phyloP scores from a whole-genome alignment of 208 protist species.

The Trypanosoma avium region DNA sequence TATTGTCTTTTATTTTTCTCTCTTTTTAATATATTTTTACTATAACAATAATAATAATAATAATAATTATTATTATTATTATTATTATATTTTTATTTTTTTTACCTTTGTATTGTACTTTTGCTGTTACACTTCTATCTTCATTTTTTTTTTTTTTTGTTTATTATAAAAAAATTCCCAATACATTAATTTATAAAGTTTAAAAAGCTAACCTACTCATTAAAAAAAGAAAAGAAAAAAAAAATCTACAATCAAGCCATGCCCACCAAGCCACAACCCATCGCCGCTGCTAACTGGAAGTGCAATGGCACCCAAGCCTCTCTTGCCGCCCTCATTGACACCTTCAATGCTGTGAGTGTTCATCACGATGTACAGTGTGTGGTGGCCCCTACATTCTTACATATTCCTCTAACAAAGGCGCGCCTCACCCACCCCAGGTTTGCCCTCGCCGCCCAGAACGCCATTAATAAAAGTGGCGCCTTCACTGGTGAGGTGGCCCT shows the following conservation, averaged over 20 bases:
- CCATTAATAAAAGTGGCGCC: slow-evolving; percentile 83
- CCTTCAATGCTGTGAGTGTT: slow-evolving; percentile 69
- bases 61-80: too few species aligned
- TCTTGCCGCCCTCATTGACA: slow-evolving; percentile 66
- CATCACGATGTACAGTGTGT: slow-evolving; percentile 88
- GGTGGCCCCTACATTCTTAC: slow-evolving; percentile 79
- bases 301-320: slow-evolving; percentile 89
- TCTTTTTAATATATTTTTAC: neutral
- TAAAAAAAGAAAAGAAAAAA: slow-evolving; percentile 7
- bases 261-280: slow-evolving; percentile 86
- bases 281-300: slow-evolving; percentile 96
- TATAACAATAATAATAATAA: neutral
- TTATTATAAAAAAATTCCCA: too few species aligned
- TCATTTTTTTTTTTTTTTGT: too few species aligned
- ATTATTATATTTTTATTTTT: too few species aligned
- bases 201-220: neutral
- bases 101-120: too few species aligned
- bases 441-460: slow-evolving; percentile 84
- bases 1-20: neutral
- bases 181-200: neutral
- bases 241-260: slow-evolving; percentile 11
- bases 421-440: slow-evolving; percentile 72
- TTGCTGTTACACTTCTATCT: too few species aligned
- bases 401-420: slow-evolving; percentile 73
- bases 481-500: slow-evolving; percentile 90